Percentiles rank a stretch among this genome's conserved stretches.
Evolutionary conservation across 2,329 filamentous ascomycete genomes (phyloP).

Genomic region (Ceratocystis albifundus): DNA sequence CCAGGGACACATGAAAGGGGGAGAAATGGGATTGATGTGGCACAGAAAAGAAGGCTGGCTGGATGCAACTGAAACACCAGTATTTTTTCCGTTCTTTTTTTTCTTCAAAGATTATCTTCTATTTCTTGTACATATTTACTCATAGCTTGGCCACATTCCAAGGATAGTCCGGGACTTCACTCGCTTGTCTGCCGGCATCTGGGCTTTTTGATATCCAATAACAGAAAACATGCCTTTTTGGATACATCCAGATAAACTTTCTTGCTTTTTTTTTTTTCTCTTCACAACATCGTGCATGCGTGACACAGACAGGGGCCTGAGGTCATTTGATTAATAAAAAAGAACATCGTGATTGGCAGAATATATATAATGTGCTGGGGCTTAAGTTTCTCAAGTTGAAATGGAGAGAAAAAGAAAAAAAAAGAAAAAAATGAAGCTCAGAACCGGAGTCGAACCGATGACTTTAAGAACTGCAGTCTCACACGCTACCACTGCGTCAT

Average conservation of each 20-base stretch:
- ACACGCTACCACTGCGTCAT: too few species aligned
- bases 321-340: too few species aligned
- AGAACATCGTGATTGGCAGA: too few species aligned
- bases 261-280: neutral
- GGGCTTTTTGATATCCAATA: slow-evolving; percentile 12
- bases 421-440: too few species aligned
- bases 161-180: slow-evolving; percentile 4
- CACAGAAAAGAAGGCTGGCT: neutral
- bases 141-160: slow-evolving; percentile 1
- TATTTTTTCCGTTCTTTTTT: neutral
- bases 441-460: too few species aligned
- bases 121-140: slow-evolving; percentile 1
- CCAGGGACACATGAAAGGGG: neutral
- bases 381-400: too few species aligned
- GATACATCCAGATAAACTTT: neutral
- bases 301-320: too few species aligned
- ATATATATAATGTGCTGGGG: too few species aligned
- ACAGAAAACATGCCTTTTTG: slow-evolving; percentile 8
- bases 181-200: slow-evolving; percentile 5
- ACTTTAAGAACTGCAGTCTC: too few species aligned
- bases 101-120: neutral
- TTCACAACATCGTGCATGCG: too few species aligned
- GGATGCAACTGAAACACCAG: neutral
- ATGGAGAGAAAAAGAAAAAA: too few species aligned
- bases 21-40: neutral